Evolutionary conservation across 768 basidiomycete species (phyloP).

Genomic region (Clitopilus hobsonii): DNA sequence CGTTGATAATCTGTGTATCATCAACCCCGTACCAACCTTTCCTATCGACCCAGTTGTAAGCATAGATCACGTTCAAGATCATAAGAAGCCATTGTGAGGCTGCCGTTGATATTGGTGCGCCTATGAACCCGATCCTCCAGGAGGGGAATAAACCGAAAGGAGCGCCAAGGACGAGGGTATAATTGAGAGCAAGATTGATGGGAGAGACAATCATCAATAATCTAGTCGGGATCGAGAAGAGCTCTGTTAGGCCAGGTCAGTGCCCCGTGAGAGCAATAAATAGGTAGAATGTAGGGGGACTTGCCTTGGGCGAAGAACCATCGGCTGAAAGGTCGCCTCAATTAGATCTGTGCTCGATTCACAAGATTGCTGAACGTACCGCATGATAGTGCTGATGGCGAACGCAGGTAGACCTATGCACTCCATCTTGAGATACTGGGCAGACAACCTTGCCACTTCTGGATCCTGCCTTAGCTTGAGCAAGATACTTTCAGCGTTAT

Average conservation of each 20-base stretch:
- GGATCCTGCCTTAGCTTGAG: conserved; percentile 73
- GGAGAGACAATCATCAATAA: conserved; percentile 82
- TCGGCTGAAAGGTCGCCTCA: not conserved
- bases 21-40: conserved; percentile 46
- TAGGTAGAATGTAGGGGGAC: no score
- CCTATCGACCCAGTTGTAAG: conserved; percentile 48
- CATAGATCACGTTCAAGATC: conserved; percentile 53
- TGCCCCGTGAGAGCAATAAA: no score
- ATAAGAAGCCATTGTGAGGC: conserved; percentile 80
- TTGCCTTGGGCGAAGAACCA: conserved; percentile 9
- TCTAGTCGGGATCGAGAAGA: conserved; percentile 82
- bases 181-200: conserved; percentile 76
- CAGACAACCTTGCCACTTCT: conserved; percentile 72
- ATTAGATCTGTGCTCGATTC: not conserved
- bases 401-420: conserved; percentile 71
- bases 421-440: conserved; percentile 67
- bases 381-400: no score
- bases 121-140: conserved; percentile 78
- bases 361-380: no score
- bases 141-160: conserved; percentile 71
- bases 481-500: conserved; percentile 73
- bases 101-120: conserved; percentile 86
- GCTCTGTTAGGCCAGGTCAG: conserved; percentile 30
- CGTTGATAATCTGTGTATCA: not conserved
- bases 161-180: conserved; percentile 54